These are phyloP conservation scores for Thielaviopsis punctulata DNA, from an alignment of 2,329 filamentous ascomycete genomes.

Conservation along the genomic window DNA sequence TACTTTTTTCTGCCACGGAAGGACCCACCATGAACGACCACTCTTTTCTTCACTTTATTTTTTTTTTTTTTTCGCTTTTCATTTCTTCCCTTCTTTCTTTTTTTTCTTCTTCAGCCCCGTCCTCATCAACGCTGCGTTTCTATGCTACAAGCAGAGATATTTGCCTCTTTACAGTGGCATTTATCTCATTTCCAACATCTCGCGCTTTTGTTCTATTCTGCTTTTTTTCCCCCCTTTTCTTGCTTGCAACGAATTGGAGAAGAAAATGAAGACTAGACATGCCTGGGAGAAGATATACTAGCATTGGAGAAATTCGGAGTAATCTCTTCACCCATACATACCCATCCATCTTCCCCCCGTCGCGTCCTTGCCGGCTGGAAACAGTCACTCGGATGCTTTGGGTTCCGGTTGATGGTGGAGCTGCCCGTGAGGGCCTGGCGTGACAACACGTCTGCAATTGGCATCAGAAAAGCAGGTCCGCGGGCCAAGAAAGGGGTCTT, in stretches of 20 bases:
- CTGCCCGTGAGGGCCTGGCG: conserved; percentile 80
- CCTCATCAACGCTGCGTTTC: conserved; percentile 89
- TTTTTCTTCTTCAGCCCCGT: conserved; percentile 45
- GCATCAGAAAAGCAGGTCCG: conserved; percentile 74
- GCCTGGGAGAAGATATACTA: conserved; percentile 14
- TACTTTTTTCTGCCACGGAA: conserved; percentile 3
- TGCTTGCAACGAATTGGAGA: conserved; percentile 10
- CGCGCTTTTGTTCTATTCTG: neutral
- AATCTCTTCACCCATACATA: conserved; percentile 52
- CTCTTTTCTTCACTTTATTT: neutral
- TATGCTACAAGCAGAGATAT: conserved; percentile 66
- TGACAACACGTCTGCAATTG: conserved; percentile 67
- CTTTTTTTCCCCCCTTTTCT: conserved; percentile 3
- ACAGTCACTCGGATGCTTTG: conserved; percentile 8
- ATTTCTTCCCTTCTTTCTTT: conserved; percentile 16
- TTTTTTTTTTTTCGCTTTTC: conserved; percentile 5
- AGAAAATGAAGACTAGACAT: neutral
- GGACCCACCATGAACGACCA: conserved; percentile 4
- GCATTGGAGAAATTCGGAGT: conserved; percentile 99
- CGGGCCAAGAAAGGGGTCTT: conserved; percentile 1
- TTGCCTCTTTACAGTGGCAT: conserved; percentile 16
- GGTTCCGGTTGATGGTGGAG: conserved; percentile 20
- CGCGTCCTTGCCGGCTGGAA: conserved; percentile 8
- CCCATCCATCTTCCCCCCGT: conserved; percentile 23
- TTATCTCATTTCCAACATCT: conserved; percentile 18